Evolutionary conservation across 805 yeast genomes (phyloP), one percentile per base, ranked within the genome.

Genomic region (Nematodospora valgi): DNA sequence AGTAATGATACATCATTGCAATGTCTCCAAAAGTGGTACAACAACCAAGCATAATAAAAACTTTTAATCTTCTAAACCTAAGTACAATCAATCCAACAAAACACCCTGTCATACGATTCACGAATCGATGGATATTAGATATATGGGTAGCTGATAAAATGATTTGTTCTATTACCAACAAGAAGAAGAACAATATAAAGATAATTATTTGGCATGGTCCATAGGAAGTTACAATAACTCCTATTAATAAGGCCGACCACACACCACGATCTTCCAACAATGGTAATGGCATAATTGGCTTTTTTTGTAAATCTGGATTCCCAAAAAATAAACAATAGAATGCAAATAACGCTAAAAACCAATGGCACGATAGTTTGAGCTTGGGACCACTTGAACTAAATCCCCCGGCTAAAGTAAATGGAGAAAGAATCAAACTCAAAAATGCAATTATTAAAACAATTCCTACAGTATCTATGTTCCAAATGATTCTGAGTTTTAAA

Each of bases 351-450:
- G 1, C 93, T 93, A 37, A 84, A 51, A 15, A 80, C 84, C 32
- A 83, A 58, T 2, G 88, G 86, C 5, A 71, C 91, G 44, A 85
- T 78, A 44, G 80, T 68, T 30, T 74, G 62, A n/a, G 76, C 85
- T 39, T 65, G 62, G 34, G 60, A 51, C 93, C 93, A 84, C 34
- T 65, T 63, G 2, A 60, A 41, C 1, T 49, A 27, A 22, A 57
- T 26, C 29, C 29, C 15, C 29, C 29, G 17, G 29, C 88, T 21
- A 84, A 56, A 7, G 91, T 82, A 45, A 85, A 66, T 15, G 93
- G 91, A 15, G 77, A 78, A 39, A 84, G 62, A 29, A 84, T 64
- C 44, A 80, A 72, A 21, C 86, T 87, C 15, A 84, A 61, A 2
- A 71, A 66, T 14, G 72, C 71, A 34, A 74, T 66, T 44, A 82